These are phyloP conservation scores for Mesotaenium endlicherianum DNA, from an alignment of 139 green algal genomes.

Conservation along the genomic window DNA sequence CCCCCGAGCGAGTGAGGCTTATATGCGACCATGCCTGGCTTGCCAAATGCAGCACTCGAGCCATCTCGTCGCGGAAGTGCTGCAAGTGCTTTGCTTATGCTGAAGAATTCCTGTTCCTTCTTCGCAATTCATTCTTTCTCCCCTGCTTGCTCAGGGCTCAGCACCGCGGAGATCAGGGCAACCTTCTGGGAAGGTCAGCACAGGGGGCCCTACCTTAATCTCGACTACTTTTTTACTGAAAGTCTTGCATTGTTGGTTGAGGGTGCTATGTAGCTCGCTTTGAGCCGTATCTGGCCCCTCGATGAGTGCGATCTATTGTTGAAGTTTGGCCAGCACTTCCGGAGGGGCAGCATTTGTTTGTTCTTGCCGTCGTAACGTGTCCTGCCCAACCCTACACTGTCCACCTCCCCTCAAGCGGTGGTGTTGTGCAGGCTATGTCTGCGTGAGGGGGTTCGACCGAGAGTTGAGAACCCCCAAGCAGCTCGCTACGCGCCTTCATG, in stretches of 20 bases:
- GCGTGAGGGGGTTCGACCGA: constrained; percentile 17
- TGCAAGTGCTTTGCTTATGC: not conserved
- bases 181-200: constrained; percentile 20
- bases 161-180: not conserved
- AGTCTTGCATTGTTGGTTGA: not conserved
- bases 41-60: not conserved
- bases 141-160: not conserved
- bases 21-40: not conserved
- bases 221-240: not conserved
- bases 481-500: not conserved
- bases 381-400: not conserved
- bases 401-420: not conserved
- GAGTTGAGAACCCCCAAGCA: not conserved
- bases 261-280: not conserved
- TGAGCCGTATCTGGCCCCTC: not conserved
- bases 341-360: not conserved
- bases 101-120: not conserved
- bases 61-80: not conserved
- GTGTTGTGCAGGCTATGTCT: constrained; percentile 18
- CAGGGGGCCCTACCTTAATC: not conserved
- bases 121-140: not conserved
- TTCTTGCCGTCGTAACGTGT: not conserved
- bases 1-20: not conserved
- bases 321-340: not conserved
- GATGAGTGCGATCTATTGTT: not conserved